Conservation (phyloP, 192 early-diverging fungal species). For the Coemansia sp. region DNA sequence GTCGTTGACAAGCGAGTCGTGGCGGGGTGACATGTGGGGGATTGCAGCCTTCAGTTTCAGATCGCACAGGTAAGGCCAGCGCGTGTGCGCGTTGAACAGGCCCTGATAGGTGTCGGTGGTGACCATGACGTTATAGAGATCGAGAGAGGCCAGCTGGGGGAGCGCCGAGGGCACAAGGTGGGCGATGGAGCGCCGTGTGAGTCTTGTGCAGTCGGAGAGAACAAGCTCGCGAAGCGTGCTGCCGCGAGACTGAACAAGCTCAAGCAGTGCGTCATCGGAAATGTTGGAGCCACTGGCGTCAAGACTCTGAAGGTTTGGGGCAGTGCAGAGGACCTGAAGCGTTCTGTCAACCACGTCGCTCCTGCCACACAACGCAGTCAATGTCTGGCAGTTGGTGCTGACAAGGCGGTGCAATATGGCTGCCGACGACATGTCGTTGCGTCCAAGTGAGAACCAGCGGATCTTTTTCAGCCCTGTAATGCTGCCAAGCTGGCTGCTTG, state of each 20-base stretch:
- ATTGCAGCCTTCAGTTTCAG: constrained; percentile 52
- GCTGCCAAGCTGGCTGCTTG: constrained; percentile 5
- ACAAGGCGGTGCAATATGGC: constrained; percentile 28
- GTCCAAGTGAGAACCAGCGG: constrained; percentile 45
- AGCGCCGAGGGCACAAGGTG: constrained; percentile 38
- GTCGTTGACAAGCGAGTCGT: constrained; percentile 52
- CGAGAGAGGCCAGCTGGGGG: constrained; percentile 30
- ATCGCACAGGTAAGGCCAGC: constrained; percentile 51
- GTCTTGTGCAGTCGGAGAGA: constrained; percentile 48
- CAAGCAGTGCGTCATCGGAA: constrained; percentile 38
- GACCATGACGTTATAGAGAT: constrained; percentile 54
- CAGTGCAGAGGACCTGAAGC: constrained; percentile 30
- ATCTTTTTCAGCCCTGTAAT: constrained; percentile 27
- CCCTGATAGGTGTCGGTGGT: constrained; percentile 47
- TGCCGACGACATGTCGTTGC: constrained; percentile 54
- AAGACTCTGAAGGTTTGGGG: constrained; percentile 28
- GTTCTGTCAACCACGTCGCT: constrained; percentile 37
- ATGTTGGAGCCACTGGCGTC: constrained; percentile 50
- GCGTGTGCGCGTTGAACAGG: constrained; percentile 40
- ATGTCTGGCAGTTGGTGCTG: constrained; percentile 25
- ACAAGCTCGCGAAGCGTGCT: constrained; percentile 31
- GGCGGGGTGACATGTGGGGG: constrained; percentile 35
- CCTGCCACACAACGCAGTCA: constrained; percentile 30
- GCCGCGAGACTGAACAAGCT: constrained; percentile 28
- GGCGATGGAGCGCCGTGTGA: constrained; percentile 40